Conservation (phyloP, 2,329 filamentous ascomycete species). For the Triangularia verruculosa region DNA sequence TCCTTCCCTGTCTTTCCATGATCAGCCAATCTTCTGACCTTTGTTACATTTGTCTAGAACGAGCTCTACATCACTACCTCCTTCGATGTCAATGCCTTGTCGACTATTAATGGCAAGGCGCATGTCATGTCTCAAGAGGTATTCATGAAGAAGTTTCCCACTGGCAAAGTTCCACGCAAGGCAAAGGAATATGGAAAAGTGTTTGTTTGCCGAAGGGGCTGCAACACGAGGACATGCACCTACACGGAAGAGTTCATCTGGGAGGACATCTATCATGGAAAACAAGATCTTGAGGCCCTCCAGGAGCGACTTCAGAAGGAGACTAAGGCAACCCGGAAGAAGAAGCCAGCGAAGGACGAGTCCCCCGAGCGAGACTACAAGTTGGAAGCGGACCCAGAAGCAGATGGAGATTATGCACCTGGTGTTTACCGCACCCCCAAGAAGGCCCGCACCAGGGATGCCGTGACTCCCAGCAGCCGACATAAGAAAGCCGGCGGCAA, state of each 20-base stretch:
- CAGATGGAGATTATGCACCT: slow-evolving; percentile 36
- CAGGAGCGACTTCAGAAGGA: slow-evolving; percentile 63
- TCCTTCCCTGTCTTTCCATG: background rate
- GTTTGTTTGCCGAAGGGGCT: slow-evolving; percentile 86
- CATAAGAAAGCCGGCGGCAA: slow-evolving; percentile 46
- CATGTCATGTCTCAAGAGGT: slow-evolving; percentile 68
- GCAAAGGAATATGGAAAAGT: slow-evolving; percentile 77
- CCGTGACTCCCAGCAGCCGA: slow-evolving; percentile 53
- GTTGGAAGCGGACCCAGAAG: slow-evolving; percentile 30
- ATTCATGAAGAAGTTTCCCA: slow-evolving; percentile 69
- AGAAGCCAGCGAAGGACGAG: slow-evolving; percentile 28
- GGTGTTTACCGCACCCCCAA: slow-evolving; percentile 37
- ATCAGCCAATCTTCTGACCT: background rate
- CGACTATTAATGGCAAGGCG: slow-evolving; percentile 87
- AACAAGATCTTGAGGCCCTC: slow-evolving; percentile 63
- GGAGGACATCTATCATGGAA: slow-evolving; percentile 78
- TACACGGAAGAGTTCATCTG: slow-evolving; percentile 92
- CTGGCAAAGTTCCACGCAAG: slow-evolving; percentile 68
- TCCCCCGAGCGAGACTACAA: slow-evolving; percentile 32
- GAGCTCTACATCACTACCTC: slow-evolving; percentile 89
- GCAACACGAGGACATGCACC: slow-evolving; percentile 81
- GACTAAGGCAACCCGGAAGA: slow-evolving; percentile 68
- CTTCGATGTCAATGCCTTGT: slow-evolving; percentile 82
- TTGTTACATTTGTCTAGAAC: slow-evolving; percentile 54
- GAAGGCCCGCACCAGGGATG: slow-evolving; percentile 32